Evolutionary conservation across 2,329 filamentous ascomycete species (phyloP), one percentile per base, ranked within the genome.

Genomic region (Sporothrix sp.): DNA sequence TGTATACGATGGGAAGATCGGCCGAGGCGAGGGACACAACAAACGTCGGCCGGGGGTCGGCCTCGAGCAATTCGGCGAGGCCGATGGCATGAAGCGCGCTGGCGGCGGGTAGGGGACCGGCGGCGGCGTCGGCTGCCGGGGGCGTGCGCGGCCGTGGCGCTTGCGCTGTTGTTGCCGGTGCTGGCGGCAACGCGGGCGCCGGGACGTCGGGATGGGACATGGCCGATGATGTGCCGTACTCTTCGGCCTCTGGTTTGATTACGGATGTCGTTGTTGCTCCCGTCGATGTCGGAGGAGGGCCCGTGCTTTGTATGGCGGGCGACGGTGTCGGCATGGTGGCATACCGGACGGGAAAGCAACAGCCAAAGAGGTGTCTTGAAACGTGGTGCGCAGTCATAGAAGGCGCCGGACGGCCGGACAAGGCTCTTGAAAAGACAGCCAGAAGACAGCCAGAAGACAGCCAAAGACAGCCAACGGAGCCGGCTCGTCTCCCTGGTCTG

Each of bases 61-160:
- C 61, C 48, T 68, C 62, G 54, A 71, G 62, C 35, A 71, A 57
- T 52, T 69, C 66, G 58, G 66, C 55, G 52, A 68, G 58, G 58
- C 61, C 60, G 53, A 63, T 51, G 46, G 13, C 13, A 27, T 40
- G 35, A 8, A 56, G 44, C 4, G 56, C 39, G 13, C 25, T 23
- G 21, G 20, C 7, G 18, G 36, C 5, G 10, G 38, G 11, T 7
- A 21, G 36, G 27, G 47, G 37, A n/a, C 16, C 16, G 27, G 16
- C 8, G 13, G 36, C 3, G 28, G 44, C n/a, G n/a, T n/a, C n/a
- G n/a, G n/a, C n/a, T n/a, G n/a, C n/a, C n/a, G n/a, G n/a, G n/a
- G n/a, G n/a, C n/a, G n/a, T n/a, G n/a, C n/a, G n/a, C n/a, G n/a
- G n/a, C n/a, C n/a, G n/a, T n/a, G n/a, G n/a, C n/a, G n/a, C n/a